Evolutionary conservation across 148 eudicot genomes (phyloP).

Genomic region (Nepenthes gracilis): DNA sequence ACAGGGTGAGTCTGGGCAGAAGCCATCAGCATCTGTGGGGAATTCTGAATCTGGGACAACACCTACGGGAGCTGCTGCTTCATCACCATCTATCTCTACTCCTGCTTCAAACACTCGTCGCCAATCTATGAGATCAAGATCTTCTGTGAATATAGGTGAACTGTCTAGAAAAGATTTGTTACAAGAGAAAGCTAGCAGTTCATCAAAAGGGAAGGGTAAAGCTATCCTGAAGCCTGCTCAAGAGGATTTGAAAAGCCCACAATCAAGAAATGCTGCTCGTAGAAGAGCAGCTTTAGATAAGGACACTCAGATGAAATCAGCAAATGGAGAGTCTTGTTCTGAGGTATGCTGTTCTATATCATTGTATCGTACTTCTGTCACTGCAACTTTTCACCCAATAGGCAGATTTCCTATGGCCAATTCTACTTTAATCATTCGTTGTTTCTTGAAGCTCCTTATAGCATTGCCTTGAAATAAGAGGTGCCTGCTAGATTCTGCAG

Average conservation of each 20-base stretch:
- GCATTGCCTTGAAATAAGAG: background rate
- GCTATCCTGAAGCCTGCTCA: conserved; percentile 63
- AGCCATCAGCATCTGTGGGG: conserved; percentile 40
- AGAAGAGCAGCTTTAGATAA: conserved; percentile 71
- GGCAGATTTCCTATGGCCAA: no score
- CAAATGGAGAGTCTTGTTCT: conserved; percentile 60
- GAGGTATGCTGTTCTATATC: conserved; percentile 39
- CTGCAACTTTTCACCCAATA: background rate
- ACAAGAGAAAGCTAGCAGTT: conserved; percentile 52
- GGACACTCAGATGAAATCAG: conserved; percentile 63
- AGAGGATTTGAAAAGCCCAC: conserved; percentile 70
- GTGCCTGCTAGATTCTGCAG: background rate
- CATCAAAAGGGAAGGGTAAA: conserved; percentile 83
- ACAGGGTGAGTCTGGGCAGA: conserved; percentile 72
- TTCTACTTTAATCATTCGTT: no score
- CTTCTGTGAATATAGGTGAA: conserved; percentile 61
- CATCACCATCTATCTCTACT: conserved; percentile 56
- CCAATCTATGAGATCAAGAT: conserved; percentile 70
- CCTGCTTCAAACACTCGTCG: conserved; percentile 57
- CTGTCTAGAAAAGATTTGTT: conserved; percentile 35
- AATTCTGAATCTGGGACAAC: conserved; percentile 61
- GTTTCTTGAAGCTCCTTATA: no score
- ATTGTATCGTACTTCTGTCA: background rate
- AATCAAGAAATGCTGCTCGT: conserved; percentile 81
- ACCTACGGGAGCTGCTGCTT: conserved; percentile 48